Evolutionary conservation across 345 rosid genomes (phyloP), one percentile per base, ranked within the genome.

Genomic region (Sonneratia alba): DNA sequence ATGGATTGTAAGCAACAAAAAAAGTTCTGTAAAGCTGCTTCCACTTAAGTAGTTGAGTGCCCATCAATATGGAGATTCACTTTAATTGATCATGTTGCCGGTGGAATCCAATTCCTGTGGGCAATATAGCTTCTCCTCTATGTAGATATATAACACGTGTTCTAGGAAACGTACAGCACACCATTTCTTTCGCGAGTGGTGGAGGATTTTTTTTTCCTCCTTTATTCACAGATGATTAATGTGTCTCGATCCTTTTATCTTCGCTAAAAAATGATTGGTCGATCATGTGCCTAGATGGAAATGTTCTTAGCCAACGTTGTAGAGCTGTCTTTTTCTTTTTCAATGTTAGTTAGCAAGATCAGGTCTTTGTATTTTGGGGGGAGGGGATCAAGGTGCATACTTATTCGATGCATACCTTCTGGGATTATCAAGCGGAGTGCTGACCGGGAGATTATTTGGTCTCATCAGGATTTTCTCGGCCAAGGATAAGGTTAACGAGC

Each of bases 81-180:
- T 69, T 34, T 69, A 36, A 24, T 69, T 34, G 40, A 47, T 36
- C 40, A 3, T 69, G 48, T 2, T 36, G 3, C 21, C 55, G 73
- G 73, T 27, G 47, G 10, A 63, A 37, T 70, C 73, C 66, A 57
- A 55, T 70, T 27, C 43, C 15, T 70, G 36, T 43, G n/a, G 73
- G 53, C 53, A 70, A 27, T 45, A 14, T 21, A 38, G 43, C 45
- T 53, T 38, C 34, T 55, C 65, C 48, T 55, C n/a, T 70, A 21
- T 57, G 36, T 63, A 22, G 3, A 13, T 27, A 27, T 27, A 27
- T 7, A 22, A 70, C 66, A 38, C 73, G 21, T 40, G 49, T 42
- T 47, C 19, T 63, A 38, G 42, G n/a, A 57, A 53, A 27, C 19
- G 24, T 63, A 38, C 21, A 53, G n/a, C 73, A 12, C 37, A 22